Base-by-base conservation (phyloP, 345 rosid genomes). In the Abelmoschus esculentus region DNA sequence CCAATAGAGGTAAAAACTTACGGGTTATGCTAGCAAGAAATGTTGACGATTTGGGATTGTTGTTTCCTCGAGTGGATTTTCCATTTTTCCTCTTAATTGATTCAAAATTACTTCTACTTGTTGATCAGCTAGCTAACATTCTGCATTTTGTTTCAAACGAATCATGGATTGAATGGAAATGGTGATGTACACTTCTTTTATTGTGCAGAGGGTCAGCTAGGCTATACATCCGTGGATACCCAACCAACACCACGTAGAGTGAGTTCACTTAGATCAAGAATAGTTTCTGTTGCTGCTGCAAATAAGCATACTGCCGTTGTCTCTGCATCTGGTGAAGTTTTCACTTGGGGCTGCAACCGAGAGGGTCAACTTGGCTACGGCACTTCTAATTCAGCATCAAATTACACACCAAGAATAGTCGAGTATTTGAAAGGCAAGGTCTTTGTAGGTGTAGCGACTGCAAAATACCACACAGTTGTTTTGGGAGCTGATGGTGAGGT, bases 291-390 rank as follows among this genome's bases (percentile, higher is more conserved):
- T 78, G 90, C 97, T 67, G 99, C 97, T 2, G 96, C 97, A 74
- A 95, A 95, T 76, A 95, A 95, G 69, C 99, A 95, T 74, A 88
- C 93, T 7, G 97, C 96, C 18, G 99, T 84, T 73, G 92, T 91
- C 79, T 91, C 96, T 0, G 96, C 86, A 34, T 85, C 86, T 61
- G 96, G 97, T 69, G 97, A 95, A 84, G 93, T 91, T 69, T 90
- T 86, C 84, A 95, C 99, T 31, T 95, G 99, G 99, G 99, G 99
- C 59, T 90, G 91, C 86, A 95, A 95, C 69, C 82, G 86, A 79
- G 97, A 89, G 82, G 99, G 99, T 63, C 99, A 95, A 72, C 99
- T 95, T 29, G 99, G 99, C 78, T 95, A 95, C 78, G 99, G 99
- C 53, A 95, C 99, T 63, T 95, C 99, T 44, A 89, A 91, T 82